A percentile compares a stretch with the other conserved stretches of the same genome.
Evolutionary conservation across 2,329 filamentous ascomycete species (phyloP).

Genomic region (Fusarium kyushuense): DNA sequence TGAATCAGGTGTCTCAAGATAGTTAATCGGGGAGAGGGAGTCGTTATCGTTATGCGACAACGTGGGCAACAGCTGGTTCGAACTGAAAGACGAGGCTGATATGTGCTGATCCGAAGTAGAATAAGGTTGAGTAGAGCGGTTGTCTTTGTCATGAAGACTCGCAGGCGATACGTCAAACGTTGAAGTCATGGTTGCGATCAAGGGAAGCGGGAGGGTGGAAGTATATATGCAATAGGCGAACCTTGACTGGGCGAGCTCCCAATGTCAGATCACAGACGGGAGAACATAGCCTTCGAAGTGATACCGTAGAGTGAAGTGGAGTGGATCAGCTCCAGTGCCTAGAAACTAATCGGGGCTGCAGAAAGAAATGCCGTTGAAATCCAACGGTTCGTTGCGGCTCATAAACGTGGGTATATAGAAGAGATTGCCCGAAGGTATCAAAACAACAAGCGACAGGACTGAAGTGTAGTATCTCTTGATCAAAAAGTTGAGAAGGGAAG

Average conservation of each 20-base stretch:
- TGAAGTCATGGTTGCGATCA: conserved; percentile 57
- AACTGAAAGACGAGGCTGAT: conserved; percentile 52
- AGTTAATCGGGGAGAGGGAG: conserved; percentile 49
- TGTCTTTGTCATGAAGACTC: conserved; percentile 54
- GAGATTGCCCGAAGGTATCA: conserved; percentile 7
- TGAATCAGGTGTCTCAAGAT: conserved; percentile 63
- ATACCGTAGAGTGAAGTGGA: conserved; percentile 36
- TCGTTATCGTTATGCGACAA: conserved; percentile 56
- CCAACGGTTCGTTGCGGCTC: conserved; percentile 18
- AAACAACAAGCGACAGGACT: conserved; percentile 17
- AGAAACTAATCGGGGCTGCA: conserved; percentile 31
- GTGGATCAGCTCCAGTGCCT: conserved; percentile 34
- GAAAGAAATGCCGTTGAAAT: conserved; percentile 32
- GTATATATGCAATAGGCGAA: conserved; percentile 53
- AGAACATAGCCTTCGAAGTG: conserved; percentile 50
- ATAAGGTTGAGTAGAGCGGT: conserved; percentile 47
- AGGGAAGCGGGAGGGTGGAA: conserved; percentile 40
- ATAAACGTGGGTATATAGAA: conserved; percentile 1
- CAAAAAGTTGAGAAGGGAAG: conserved; percentile 33
- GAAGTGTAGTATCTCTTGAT: conserved; percentile 34
- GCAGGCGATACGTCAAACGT: conserved; percentile 57
- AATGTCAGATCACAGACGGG: conserved; percentile 49
- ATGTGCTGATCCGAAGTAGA: conserved; percentile 42
- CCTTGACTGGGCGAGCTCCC: conserved; percentile 45
- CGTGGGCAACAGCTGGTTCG: conserved; percentile 58